phyloP scores from a whole-genome alignment of 169 alveolate genomes.

The Cryptosporidium ryanae region DNA sequence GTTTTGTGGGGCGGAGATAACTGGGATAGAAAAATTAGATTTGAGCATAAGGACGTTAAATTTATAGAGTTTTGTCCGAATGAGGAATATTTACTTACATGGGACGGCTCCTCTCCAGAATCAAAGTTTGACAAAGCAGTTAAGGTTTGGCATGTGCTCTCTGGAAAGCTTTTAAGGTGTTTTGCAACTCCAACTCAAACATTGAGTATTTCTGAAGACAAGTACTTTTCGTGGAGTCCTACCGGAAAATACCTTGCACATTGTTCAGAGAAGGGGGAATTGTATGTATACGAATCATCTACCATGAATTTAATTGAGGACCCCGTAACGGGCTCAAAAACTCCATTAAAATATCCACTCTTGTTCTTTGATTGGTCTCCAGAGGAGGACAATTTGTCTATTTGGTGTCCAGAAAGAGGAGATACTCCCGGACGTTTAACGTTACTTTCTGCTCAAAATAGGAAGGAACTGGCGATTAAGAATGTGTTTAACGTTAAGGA shows the following conservation, averaged over 20 bases:
- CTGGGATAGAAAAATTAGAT: constrained; percentile 86
- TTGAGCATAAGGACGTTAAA: constrained; percentile 89
- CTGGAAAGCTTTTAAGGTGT: constrained; percentile 85
- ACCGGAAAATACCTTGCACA: constrained; percentile 88
- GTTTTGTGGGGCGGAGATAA: constrained; percentile 90
- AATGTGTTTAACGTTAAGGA: constrained; percentile 87
- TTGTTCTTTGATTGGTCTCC: constrained; percentile 92
- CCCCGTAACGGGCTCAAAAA: constrained; percentile 82
- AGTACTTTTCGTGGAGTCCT: constrained; percentile 87
- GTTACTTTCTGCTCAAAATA: constrained; percentile 86
- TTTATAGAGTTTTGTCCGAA: constrained; percentile 88
- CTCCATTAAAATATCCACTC: constrained; percentile 85
- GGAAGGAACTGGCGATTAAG: constrained; percentile 89
- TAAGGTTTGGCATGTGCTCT: constrained; percentile 88
- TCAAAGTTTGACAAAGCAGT: constrained; percentile 86
- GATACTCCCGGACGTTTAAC: constrained; percentile 88
- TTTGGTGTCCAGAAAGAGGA: constrained; percentile 88
- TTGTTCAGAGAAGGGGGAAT: constrained; percentile 79
- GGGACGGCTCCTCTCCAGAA: constrained; percentile 91
- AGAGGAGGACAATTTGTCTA: constrained; percentile 87
- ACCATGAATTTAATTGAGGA: constrained; percentile 84
- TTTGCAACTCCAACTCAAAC: constrained; percentile 77
- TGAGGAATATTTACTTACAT: constrained; percentile 88
- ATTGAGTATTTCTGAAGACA: constrained; percentile 78
- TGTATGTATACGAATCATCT: constrained; percentile 82